Percentiles rank a stretch among this genome's conserved stretches.
Conservation (phyloP, 352 stramenopile species). For the Discostella stelligera region DNA sequence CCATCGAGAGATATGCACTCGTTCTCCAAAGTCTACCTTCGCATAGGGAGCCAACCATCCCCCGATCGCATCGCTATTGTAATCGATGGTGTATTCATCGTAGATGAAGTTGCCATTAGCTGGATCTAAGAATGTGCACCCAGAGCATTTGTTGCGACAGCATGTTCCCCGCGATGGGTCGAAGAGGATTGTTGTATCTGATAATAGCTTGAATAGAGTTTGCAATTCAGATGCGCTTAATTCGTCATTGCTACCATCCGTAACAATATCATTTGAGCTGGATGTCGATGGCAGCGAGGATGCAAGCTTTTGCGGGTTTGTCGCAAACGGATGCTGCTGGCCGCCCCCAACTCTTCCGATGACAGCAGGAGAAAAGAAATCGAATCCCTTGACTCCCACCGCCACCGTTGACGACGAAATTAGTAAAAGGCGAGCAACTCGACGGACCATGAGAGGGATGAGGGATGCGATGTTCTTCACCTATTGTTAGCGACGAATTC, state of each 20-base stretch:
- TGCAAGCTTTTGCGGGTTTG: no score
- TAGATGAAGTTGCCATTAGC: conserved; percentile 25
- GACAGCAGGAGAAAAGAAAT: no score
- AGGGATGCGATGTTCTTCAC: no score
- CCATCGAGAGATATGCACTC: conserved; percentile 23
- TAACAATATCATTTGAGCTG: background rate
- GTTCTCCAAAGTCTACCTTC: conserved; percentile 25
- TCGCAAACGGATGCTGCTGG: no score
- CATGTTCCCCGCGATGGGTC: conserved; percentile 37
- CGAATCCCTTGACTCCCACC: no score
- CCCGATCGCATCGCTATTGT: background rate
- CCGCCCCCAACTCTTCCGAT: no score
- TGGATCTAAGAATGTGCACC: conserved; percentile 30
- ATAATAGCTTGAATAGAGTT: conserved; percentile 22
- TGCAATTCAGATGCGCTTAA: conserved; percentile 11
- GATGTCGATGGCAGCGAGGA: background rate
- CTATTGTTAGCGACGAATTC: no score
- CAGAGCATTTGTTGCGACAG: conserved; percentile 37
- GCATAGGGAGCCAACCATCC: conserved; percentile 35
- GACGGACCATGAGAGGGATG: no score
- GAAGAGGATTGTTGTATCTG: conserved; percentile 15
- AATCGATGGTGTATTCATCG: conserved; percentile 12
- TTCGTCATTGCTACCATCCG: background rate
- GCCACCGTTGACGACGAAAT: no score
- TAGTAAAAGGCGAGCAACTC: no score